Percentiles rank a stretch among this genome's conserved stretches.
Conservation (phyloP, 1,284 basidiomycete species). For the Papiliotrema flavescens region DNA sequence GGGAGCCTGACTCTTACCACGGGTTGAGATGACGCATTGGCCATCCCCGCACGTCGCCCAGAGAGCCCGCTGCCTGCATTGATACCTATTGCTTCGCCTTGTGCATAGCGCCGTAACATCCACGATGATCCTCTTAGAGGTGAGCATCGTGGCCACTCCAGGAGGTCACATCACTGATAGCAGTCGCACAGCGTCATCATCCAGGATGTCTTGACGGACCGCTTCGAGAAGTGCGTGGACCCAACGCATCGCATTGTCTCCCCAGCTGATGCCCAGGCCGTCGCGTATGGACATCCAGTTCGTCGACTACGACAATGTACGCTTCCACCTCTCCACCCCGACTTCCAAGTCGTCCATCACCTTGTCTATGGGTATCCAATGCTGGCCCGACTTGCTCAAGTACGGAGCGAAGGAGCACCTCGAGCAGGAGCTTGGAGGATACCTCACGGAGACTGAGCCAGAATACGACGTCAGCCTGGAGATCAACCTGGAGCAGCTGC, state of each 20-base stretch:
- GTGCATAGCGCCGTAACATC: background rate
- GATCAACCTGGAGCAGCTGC: slow-evolving; percentile 82
- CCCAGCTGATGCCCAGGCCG: slow-evolving; percentile 56
- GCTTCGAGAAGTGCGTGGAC: slow-evolving; percentile 71
- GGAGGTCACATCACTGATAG: slow-evolving; percentile 6
- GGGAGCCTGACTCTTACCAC: too few species aligned
- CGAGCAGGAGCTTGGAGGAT: slow-evolving; percentile 74
- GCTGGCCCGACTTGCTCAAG: slow-evolving; percentile 88
- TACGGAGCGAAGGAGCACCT: slow-evolving; percentile 84
- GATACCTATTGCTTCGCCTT: background rate
- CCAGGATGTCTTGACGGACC: slow-evolving; percentile 84
- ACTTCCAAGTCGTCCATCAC: slow-evolving; percentile 72
- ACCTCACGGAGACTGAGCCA: slow-evolving; percentile 60
- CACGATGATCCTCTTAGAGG: slow-evolving; percentile 68
- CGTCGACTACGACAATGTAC: slow-evolving; percentile 95
- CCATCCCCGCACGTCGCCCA: background rate
- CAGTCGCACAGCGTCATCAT: slow-evolving; percentile 91
- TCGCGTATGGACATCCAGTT: slow-evolving; percentile 89
- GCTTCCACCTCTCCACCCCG: slow-evolving; percentile 87
- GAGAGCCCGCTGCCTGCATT: background rate
- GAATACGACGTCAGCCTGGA: slow-evolving; percentile 86
- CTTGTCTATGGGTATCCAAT: slow-evolving; percentile 94
- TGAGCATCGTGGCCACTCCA: slow-evolving; percentile 38
- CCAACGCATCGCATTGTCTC: too few species aligned
- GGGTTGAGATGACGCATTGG: too few species aligned